phyloP scores from a whole-genome alignment of 1,284 basidiomycete genomes.

The Rhodotorula sp. region DNA sequence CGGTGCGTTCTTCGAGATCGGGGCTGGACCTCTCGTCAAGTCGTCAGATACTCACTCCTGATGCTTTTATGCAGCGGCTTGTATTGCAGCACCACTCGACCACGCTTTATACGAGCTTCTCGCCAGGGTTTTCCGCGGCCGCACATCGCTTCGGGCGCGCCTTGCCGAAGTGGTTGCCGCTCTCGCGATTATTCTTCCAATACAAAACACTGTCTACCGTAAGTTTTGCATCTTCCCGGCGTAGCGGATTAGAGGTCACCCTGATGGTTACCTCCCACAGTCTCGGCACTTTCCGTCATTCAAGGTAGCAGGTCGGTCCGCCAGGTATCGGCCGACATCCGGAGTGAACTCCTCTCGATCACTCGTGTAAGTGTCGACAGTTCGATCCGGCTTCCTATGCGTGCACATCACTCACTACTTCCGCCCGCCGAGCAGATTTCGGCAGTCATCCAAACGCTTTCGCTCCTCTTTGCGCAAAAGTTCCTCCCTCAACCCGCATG shows the following conservation, averaged over 20 bases:
- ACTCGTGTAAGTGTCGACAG: neutral
- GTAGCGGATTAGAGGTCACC: neutral
- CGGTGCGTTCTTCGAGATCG: neutral
- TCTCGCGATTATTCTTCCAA: neutral
- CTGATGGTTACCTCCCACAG: neutral
- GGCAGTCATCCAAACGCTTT: neutral
- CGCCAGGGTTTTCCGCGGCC: conserved; percentile 1
- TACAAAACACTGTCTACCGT: conserved; percentile 11
- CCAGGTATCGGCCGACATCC: neutral
- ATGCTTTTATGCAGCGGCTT: neutral
- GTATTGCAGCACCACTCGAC: conserved; percentile 11
- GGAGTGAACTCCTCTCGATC: neutral
- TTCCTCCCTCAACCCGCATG: neutral
- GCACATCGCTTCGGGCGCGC: no score
- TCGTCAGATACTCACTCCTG: neutral
- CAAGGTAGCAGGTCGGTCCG: neutral
- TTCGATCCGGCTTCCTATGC: no score
- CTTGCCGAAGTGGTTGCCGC: neutral
- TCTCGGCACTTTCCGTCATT: neutral
- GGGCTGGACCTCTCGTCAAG: neutral
- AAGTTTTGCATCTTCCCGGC: neutral
- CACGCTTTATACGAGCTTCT: conserved; percentile 5
- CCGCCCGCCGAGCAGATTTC: neutral
- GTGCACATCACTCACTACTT: neutral
- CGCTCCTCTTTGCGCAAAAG: conserved; percentile 6